These are phyloP conservation scores for Triticum dicoccoides DNA, from an alignment of 176 grass and related monocot species.

Conservation along the genomic window DNA sequence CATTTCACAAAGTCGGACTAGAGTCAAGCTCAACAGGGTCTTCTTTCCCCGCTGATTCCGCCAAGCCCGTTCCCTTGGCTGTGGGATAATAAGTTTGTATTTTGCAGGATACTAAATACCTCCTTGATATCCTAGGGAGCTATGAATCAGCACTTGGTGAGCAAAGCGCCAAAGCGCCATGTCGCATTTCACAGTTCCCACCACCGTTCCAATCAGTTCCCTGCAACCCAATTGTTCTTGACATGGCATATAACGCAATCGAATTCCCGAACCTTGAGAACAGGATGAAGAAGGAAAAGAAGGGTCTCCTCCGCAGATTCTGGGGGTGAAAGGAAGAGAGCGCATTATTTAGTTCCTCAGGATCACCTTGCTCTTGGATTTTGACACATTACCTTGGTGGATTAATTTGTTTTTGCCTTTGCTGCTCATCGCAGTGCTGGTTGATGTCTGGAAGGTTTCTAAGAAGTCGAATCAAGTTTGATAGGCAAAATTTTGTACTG, in stretches of 20 bases:
- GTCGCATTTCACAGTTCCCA: slow-evolving; percentile 66
- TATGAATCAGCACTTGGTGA: slow-evolving; percentile 88
- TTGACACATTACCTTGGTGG: slow-evolving; percentile 4
- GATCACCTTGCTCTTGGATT: not conserved
- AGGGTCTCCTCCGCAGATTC: slow-evolving; percentile 77
- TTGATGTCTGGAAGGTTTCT: not conserved
- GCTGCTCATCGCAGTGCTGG: not conserved
- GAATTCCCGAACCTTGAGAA: slow-evolving; percentile 88
- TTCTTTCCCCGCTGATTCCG: too few species aligned
- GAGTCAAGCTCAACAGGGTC: too few species aligned
- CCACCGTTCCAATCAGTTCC: slow-evolving; percentile 69
- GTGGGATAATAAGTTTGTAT: slow-evolving; percentile 9
- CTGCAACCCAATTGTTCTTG: slow-evolving; percentile 95
- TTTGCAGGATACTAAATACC: slow-evolving; percentile 66
- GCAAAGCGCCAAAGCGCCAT: slow-evolving; percentile 51
- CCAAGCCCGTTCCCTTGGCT: too few species aligned
- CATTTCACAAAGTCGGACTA: too few species aligned
- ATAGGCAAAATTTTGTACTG: not conserved
- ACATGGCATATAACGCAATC: slow-evolving; percentile 75
- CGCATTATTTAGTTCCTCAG: not conserved
- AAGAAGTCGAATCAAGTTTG: not conserved
- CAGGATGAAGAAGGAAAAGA: slow-evolving; percentile 99
- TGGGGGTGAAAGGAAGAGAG: slow-evolving; percentile 50
- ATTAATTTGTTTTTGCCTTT: slow-evolving; percentile 18
- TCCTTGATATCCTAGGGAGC: slow-evolving; percentile 69